Evolutionary conservation across 306 rosid species (phyloP).

Genomic region (Sophora flavescens): DNA sequence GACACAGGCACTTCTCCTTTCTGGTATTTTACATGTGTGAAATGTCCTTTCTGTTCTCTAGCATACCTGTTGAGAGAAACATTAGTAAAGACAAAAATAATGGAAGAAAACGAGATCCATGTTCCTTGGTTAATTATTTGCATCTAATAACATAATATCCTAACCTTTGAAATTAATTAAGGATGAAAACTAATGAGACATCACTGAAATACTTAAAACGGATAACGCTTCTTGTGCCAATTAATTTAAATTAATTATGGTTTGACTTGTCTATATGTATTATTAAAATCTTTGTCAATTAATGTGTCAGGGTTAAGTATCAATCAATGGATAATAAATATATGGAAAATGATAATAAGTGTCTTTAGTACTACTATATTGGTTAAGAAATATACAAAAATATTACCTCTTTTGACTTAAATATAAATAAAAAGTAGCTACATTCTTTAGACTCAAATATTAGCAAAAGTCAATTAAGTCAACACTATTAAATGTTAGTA

Average conservation of each 20-base stretch:
- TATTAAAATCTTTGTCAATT: constrained; percentile 5
- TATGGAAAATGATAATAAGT: too few species aligned
- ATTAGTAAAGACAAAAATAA: constrained; percentile 44
- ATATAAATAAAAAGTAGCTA: too few species aligned
- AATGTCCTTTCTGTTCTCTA: constrained; percentile 45
- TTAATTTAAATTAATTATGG: constrained; percentile 34
- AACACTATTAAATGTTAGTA: too few species aligned
- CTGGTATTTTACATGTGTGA: constrained; percentile 50
- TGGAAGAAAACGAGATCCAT: constrained; percentile 48
- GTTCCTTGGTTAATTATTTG: constrained; percentile 8
- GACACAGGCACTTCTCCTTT: constrained; percentile 24
- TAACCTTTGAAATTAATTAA: constrained; percentile 5
- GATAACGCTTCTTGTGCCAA: constrained; percentile 48
- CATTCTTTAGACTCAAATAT: too few species aligned
- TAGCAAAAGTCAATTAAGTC: too few species aligned
- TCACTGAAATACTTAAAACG: constrained; percentile 22
- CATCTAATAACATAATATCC: constrained; percentile 25
- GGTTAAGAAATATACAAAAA: too few species aligned
- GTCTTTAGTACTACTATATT: too few species aligned
- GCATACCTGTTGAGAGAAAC: constrained; percentile 42
- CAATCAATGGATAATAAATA: too few species aligned
- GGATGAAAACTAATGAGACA: constrained; percentile 32
- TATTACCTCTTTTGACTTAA: too few species aligned
- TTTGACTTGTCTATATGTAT: constrained; percentile 26
- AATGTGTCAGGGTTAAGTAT: background rate